Conservation (phyloP, 768 basidiomycete genomes). For the Postia placenta region DNA sequence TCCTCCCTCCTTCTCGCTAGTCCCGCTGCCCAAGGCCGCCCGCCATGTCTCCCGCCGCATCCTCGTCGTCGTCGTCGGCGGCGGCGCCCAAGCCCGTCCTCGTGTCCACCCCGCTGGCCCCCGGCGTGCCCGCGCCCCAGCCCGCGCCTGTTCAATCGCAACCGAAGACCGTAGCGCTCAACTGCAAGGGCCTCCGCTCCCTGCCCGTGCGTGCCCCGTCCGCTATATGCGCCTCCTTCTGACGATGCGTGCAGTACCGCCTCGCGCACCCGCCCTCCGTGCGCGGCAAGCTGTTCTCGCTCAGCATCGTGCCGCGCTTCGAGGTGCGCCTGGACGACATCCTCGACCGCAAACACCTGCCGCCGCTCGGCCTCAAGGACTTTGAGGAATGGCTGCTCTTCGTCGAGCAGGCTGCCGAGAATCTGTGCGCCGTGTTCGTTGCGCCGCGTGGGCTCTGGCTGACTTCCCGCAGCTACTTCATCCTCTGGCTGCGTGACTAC, state of each 20-base stretch:
- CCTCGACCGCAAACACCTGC: conserved; percentile 69
- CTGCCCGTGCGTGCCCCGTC: conserved; percentile 30
- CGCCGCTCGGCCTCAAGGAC: conserved; percentile 60
- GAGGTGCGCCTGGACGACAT: conserved; percentile 70
- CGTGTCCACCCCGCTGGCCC: conserved; percentile 1
- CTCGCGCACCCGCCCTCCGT: conserved; percentile 15
- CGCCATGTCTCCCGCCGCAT: neutral
- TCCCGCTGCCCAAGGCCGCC: neutral
- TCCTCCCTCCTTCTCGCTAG: neutral
- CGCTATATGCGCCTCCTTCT: neutral
- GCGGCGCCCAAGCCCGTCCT: neutral
- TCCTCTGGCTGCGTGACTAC: conserved; percentile 79
- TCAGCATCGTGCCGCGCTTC: conserved; percentile 55
- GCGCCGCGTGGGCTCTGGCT: too few species aligned
- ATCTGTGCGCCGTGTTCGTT: conserved; percentile 58
- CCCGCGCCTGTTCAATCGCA: conserved; percentile 17
- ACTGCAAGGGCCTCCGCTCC: conserved; percentile 28
- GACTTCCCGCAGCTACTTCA: conserved; percentile 60
- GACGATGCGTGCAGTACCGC: conserved; percentile 7
- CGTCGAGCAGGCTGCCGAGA: conserved; percentile 70
- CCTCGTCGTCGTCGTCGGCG: neutral
- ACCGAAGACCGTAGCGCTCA: conserved; percentile 28
- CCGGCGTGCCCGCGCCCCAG: conserved; percentile 18
- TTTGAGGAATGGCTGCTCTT: conserved; percentile 73
- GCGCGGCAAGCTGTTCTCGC: conserved; percentile 6